These are phyloP conservation scores for Acarospora socialis DNA, from an alignment of 2,329 filamentous ascomycete species.

Conservation along the genomic window DNA sequence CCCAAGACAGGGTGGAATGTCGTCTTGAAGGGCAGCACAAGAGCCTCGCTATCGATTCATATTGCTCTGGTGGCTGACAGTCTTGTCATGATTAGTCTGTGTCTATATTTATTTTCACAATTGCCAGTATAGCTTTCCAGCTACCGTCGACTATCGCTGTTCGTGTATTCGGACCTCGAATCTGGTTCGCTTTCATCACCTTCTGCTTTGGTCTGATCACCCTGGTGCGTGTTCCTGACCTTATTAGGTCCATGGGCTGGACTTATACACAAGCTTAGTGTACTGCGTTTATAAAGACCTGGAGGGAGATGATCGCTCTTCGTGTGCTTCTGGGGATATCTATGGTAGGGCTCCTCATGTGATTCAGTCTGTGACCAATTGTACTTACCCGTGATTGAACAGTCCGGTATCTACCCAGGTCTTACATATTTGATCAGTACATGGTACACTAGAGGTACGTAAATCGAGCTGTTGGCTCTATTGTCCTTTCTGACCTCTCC, in stretches of 20 bases:
- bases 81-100: no score
- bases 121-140: constrained; percentile 53
- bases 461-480: no score
- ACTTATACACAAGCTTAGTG: constrained; percentile 21
- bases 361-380: neutral
- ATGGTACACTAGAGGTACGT: constrained; percentile 43
- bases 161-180: constrained; percentile 47
- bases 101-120: constrained; percentile 59
- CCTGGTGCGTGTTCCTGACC: constrained; percentile 23
- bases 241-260: no score
- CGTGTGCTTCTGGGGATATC: constrained; percentile 51
- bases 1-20: no score
- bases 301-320: constrained; percentile 55
- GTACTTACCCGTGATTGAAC: no score
- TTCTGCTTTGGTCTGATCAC: constrained; percentile 50
- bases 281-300: constrained; percentile 52
- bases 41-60: no score
- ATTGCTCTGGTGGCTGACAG: no score
- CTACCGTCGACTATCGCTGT: constrained; percentile 54
- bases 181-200: constrained; percentile 48
- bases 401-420: constrained; percentile 31
- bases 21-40: no score
- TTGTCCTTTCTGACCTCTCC: neutral
- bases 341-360: constrained; percentile 5
- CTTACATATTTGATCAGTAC: constrained; percentile 34